phyloP scores from a whole-genome alignment of 2,329 filamentous ascomycete species.

The Fusarium sp. region DNA sequence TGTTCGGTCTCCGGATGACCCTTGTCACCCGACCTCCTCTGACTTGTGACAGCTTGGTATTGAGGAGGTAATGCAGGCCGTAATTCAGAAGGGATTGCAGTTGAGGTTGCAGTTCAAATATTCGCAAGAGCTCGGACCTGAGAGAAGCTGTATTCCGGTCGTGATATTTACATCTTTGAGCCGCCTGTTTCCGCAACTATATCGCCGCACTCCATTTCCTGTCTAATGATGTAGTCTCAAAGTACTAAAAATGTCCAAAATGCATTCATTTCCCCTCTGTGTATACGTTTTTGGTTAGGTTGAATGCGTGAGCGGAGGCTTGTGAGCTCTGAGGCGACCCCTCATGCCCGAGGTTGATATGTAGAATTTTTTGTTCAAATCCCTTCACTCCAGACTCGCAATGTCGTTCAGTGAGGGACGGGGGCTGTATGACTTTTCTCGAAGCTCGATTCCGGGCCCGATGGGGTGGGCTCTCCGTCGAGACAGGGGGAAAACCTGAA shows the following conservation, averaged over 20 bases:
- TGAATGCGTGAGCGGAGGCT: not conserved
- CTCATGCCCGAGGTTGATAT: not conserved
- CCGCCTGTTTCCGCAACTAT: conserved; percentile 23
- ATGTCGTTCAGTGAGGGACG: conserved; percentile 75
- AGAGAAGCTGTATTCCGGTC: not conserved
- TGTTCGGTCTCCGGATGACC: conserved; percentile 21
- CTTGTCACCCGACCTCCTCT: conserved; percentile 22
- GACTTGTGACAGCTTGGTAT: conserved; percentile 24
- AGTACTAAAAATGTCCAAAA: conserved; percentile 43
- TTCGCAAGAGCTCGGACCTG: not conserved
- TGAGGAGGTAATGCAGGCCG: not conserved
- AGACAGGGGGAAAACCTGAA: conserved; percentile 70
- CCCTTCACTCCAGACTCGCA: conserved; percentile 75
- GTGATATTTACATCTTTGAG: conserved; percentile 44
- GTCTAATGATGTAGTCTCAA: conserved; percentile 46
- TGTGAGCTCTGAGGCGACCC: not conserved
- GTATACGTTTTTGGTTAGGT: conserved; percentile 5
- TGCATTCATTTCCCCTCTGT: conserved; percentile 33
- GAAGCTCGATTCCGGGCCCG: conserved; percentile 87
- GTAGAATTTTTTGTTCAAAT: not conserved
- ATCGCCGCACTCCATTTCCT: conserved; percentile 35
- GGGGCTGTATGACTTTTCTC: conserved; percentile 73
- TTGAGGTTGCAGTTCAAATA: not conserved
- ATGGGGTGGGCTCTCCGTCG: conserved; percentile 77
- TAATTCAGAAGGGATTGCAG: not conserved